Conservation (phyloP, 192 early-diverging fungal species). For the Coemansia sp. region DNA sequence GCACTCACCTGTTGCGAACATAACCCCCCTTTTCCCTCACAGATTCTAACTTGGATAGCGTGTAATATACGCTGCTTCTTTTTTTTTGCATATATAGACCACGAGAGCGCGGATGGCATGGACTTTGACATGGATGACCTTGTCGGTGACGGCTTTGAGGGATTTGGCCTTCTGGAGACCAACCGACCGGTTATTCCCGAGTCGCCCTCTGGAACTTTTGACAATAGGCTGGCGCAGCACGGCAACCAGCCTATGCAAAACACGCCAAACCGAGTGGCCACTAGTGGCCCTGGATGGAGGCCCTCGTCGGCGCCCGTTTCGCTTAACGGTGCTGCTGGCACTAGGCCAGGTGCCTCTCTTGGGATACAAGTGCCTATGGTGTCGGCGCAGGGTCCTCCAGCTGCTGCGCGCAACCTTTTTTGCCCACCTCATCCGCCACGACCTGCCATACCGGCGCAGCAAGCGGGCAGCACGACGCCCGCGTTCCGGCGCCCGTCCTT, state of each 20-base stretch:
- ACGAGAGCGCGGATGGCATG: slow-evolving; percentile 11
- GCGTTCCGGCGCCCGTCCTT: slow-evolving; percentile 32
- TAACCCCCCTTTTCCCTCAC: background rate
- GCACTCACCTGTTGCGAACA: background rate
- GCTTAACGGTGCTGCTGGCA: background rate
- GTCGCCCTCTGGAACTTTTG: slow-evolving; percentile 19
- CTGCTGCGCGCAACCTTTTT: slow-evolving; percentile 29
- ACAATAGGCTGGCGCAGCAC: slow-evolving; percentile 9
- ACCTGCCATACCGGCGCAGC: background rate
- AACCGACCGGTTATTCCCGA: slow-evolving; percentile 47
- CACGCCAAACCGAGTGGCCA: slow-evolving; percentile 13
- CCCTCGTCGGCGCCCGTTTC: background rate
- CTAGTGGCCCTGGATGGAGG: background rate
- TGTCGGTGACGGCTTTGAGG: slow-evolving; percentile 25
- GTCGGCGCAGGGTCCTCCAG: background rate
- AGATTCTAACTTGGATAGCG: background rate
- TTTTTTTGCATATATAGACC: slow-evolving; percentile 1
- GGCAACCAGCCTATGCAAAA: slow-evolving; percentile 2
- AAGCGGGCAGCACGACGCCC: slow-evolving; percentile 3
- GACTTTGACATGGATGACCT: slow-evolving; percentile 52
- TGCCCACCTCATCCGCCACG: slow-evolving; percentile 12
- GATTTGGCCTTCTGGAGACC: slow-evolving; percentile 41
- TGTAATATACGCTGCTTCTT: background rate
- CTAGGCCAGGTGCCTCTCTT: background rate
- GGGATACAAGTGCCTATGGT: background rate